Evolutionary conservation across 2,329 filamentous ascomycete species (phyloP).

Genomic region (Botryotinia narcissicola): DNA sequence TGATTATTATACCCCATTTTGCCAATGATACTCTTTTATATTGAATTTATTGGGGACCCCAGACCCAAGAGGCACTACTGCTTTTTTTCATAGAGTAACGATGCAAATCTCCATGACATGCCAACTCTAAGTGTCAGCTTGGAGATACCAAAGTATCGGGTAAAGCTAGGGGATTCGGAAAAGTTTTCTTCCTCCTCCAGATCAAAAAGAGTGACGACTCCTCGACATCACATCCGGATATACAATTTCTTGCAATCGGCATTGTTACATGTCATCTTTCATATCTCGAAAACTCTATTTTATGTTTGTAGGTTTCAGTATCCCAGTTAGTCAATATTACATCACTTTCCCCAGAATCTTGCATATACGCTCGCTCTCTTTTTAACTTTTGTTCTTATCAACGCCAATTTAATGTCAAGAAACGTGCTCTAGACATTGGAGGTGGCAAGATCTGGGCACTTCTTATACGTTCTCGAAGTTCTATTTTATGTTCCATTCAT

Average conservation of each 20-base stretch:
- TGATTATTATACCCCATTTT: not conserved
- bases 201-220: not conserved
- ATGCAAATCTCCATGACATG: not conserved
- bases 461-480: not conserved
- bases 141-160: not conserved
- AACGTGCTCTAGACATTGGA: not conserved
- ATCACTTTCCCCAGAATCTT: conserved; percentile 7
- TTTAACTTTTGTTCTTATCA: conserved; percentile 5
- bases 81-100: not conserved
- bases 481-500: not conserved
- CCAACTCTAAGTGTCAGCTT: not conserved
- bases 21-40: not conserved
- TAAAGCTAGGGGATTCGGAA: conserved; percentile 1
- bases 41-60: conserved; percentile 6
- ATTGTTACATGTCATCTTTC: not conserved
- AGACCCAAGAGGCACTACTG: conserved; percentile 10
- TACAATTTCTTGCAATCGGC: not conserved
- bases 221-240: not conserved
- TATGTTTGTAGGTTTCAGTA: not conserved
- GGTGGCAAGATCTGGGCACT: conserved; percentile 6
- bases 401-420: not conserved
- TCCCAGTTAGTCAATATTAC: conserved; percentile 4
- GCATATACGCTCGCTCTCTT: not conserved
- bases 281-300: not conserved
- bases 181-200: conserved; percentile 1